These are phyloP conservation scores for Elsinoe ampelina DNA, from an alignment of 2,329 filamentous ascomycete species.

Conservation along the genomic window DNA sequence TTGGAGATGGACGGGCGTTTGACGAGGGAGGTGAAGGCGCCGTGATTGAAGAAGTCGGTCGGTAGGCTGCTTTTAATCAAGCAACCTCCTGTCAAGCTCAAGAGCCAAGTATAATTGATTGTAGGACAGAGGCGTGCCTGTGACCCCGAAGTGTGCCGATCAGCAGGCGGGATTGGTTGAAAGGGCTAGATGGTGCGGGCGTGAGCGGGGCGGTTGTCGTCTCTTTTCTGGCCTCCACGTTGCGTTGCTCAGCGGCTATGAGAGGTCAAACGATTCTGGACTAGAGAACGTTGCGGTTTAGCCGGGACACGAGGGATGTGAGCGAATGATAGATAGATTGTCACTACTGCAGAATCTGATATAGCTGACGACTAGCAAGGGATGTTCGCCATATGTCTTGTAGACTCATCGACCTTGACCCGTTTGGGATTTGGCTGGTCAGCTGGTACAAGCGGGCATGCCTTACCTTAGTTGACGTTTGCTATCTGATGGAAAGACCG, in stretches of 20 bases:
- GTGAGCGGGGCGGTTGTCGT: slow-evolving; percentile 11
- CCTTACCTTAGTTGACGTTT: background rate
- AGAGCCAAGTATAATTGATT: background rate
- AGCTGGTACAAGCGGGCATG: slow-evolving; percentile 8
- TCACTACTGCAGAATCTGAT: background rate
- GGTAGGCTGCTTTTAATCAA: slow-evolving; percentile 11
- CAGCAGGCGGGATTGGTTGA: slow-evolving; percentile 10
- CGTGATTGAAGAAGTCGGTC: slow-evolving; percentile 14
- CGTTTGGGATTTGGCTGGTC: background rate
- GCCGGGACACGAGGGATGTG: slow-evolving; percentile 4
- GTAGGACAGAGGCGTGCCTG: background rate
- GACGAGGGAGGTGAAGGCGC: slow-evolving; percentile 14
- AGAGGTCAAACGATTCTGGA: background rate
- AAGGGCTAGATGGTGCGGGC: slow-evolving; percentile 3
- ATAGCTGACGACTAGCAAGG: background rate
- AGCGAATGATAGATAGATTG: background rate
- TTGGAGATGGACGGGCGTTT: slow-evolving; percentile 16
- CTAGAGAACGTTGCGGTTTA: background rate
- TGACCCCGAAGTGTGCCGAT: slow-evolving; percentile 7
- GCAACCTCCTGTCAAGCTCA: slow-evolving; percentile 6
- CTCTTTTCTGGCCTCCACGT: background rate
- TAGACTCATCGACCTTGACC: background rate
- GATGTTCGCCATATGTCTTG: background rate
- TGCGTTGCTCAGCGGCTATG: slow-evolving; percentile 1
- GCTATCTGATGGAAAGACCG: background rate